Evolutionary conservation across 2,329 filamentous ascomycete genomes (phyloP).

Genomic region (Epichloe glyceriae): DNA sequence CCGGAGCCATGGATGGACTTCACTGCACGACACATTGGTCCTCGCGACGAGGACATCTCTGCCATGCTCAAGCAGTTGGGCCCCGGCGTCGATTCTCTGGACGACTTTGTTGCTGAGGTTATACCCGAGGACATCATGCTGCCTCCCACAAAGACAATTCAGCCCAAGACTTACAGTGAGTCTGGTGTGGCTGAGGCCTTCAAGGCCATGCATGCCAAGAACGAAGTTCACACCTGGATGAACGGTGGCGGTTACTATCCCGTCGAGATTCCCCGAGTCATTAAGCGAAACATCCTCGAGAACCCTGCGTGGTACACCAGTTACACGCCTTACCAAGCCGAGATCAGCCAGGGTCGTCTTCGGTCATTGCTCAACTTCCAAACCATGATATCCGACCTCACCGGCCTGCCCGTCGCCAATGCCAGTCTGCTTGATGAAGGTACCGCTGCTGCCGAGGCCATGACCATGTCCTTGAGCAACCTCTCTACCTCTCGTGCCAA

Average conservation of each 20-base stretch:
- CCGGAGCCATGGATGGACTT: constrained; percentile 33
- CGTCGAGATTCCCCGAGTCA: constrained; percentile 76
- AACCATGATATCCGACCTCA: constrained; percentile 81
- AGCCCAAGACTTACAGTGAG: constrained; percentile 43
- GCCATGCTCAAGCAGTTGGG: constrained; percentile 72
- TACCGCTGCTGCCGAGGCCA: constrained; percentile 86
- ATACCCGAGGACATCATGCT: constrained; percentile 63
- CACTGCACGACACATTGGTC: constrained; percentile 75
- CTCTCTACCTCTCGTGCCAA: constrained; percentile 61
- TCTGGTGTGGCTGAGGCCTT: constrained; percentile 10
- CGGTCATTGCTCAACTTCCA: constrained; percentile 94
- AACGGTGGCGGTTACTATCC: constrained; percentile 84
- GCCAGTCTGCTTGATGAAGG: constrained; percentile 83
- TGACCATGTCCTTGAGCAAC: constrained; percentile 80
- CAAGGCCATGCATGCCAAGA: constrained; percentile 27
- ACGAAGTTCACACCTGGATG: constrained; percentile 45
- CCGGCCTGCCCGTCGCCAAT: constrained; percentile 76
- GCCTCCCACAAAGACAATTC: constrained; percentile 14
- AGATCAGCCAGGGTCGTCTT: constrained; percentile 89
- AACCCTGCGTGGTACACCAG: constrained; percentile 96
- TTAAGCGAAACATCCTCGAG: constrained; percentile 85
- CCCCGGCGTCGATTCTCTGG: constrained; percentile 58
- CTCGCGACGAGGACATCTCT: constrained; percentile 52
- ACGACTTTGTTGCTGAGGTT: constrained; percentile 76
- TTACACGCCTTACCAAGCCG: constrained; percentile 93